These are phyloP conservation scores for Colletotrichum neosansevieriae DNA, from an alignment of 2,329 filamentous ascomycete species.

Conservation along the genomic window DNA sequence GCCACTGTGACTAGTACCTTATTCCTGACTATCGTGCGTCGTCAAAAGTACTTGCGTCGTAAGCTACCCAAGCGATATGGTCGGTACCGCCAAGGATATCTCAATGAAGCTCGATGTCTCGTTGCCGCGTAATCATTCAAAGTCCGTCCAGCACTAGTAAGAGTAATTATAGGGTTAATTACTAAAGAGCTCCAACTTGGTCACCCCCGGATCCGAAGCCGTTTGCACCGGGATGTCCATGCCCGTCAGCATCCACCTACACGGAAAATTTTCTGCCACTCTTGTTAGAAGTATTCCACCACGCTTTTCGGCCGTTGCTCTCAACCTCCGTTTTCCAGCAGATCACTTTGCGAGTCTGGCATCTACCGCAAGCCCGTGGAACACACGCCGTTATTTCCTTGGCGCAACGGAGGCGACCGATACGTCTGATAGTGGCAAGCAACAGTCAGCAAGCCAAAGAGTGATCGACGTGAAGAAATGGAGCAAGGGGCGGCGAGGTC, in stretches of 20 bases:
- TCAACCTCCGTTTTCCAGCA: constrained; percentile 45
- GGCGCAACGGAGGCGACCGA: constrained; percentile 45
- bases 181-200: too few relatives aligned
- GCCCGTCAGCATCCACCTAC: constrained; percentile 49
- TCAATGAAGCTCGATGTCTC: constrained; percentile 55
- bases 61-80: constrained; percentile 50
- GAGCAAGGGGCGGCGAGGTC: constrained; percentile 52
- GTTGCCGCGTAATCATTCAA: constrained; percentile 45
- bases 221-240: constrained; percentile 51
- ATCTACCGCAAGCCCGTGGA: constrained; percentile 43
- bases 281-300: constrained; percentile 54
- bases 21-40: too few relatives aligned
- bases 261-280: constrained; percentile 46
- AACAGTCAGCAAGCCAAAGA: constrained; percentile 48
- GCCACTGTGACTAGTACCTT: too few relatives aligned
- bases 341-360: constrained; percentile 45
- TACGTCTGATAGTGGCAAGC: constrained; percentile 44
- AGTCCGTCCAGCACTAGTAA: constrained; percentile 47
- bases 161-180: too few relatives aligned
- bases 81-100: constrained; percentile 49
- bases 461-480: constrained; percentile 56
- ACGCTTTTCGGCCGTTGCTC: too few relatives aligned
- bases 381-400: constrained; percentile 47
- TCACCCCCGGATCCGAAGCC: constrained; percentile 50
- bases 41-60: constrained; percentile 43